Percentiles rank a stretch among this genome's conserved stretches.
Conservation (phyloP, 208 protist genomes). For the Leishmania mexicana region DNA sequence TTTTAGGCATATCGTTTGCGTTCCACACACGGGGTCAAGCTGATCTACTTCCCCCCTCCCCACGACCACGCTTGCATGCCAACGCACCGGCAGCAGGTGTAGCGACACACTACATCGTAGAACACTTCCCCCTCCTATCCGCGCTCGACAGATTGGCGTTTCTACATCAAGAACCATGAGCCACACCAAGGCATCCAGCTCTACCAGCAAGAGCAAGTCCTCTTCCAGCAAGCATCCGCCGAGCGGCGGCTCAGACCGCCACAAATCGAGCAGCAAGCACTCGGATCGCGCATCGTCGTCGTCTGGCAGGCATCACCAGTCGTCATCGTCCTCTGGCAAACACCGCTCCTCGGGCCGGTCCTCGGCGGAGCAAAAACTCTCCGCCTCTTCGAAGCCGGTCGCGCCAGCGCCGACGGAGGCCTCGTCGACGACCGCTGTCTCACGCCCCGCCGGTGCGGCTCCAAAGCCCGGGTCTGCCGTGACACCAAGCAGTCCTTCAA, state of each 20-base stretch:
- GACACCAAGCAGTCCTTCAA: neutral
- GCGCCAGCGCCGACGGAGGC: neutral
- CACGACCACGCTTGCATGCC: neutral
- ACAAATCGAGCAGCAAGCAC: conserved; percentile 4
- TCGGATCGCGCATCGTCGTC: neutral
- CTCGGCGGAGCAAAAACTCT: conserved; percentile 7
- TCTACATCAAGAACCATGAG: neutral
- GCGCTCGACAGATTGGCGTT: neutral
- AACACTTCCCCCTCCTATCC: neutral
- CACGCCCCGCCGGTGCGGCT: neutral
- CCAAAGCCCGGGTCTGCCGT: conserved; percentile 1
- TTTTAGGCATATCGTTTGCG: neutral
- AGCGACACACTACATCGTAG: neutral
- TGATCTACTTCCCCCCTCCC: neutral
- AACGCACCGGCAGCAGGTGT: neutral
- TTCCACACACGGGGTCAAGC: neutral
- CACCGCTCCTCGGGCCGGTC: conserved; percentile 23
- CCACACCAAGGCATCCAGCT: conserved; percentile 5
- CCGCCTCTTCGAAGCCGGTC: conserved; percentile 1
- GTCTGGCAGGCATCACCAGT: neutral
- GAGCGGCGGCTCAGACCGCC: conserved; percentile 15
- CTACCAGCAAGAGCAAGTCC: conserved; percentile 13
- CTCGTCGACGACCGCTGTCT: neutral
- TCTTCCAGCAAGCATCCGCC: conserved; percentile 15
- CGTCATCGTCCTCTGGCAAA: neutral